A percentile compares a stretch with the other conserved stretches of the same genome.
Evolutionary conservation across 2,329 filamentous ascomycete species (phyloP).

Genomic region (Parascedosporium putredinis): DNA sequence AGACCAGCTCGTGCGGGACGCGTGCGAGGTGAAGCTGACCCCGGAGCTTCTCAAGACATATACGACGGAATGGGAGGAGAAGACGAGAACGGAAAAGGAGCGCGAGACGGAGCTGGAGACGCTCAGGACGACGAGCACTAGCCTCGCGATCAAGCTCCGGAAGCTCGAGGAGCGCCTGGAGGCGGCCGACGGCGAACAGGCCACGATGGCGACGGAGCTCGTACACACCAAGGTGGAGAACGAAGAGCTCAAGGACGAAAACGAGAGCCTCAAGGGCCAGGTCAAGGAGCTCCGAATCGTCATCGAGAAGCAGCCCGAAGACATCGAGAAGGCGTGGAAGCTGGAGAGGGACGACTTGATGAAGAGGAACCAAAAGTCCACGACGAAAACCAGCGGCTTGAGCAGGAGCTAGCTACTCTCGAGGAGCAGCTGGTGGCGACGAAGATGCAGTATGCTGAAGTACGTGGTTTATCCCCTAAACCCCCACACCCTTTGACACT

Average conservation of each 20-base stretch:
- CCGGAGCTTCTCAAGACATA: conserved; percentile 74
- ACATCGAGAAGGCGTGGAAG: conserved; percentile 73
- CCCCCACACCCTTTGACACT: too few relatives aligned
- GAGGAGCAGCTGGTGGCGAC: conserved; percentile 86
- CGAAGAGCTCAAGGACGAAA: conserved; percentile 77
- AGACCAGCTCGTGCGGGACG: conserved; percentile 86
- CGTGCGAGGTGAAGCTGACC: conserved; percentile 77
- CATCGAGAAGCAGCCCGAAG: conserved; percentile 79
- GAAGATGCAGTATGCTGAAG: conserved; percentile 93
- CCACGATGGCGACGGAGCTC: conserved; percentile 80
- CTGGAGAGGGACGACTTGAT: conserved; percentile 85
- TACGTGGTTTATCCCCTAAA: conserved; percentile 37
- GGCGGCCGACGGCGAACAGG: conserved; percentile 81
- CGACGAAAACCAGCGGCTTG: conserved; percentile 78
- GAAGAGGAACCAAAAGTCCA: conserved; percentile 89
- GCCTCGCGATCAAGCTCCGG: conserved; percentile 66
- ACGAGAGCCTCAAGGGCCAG: conserved; percentile 77
- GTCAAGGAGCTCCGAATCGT: conserved; percentile 76
- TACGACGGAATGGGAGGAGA: conserved; percentile 84
- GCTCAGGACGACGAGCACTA: conserved; percentile 55
- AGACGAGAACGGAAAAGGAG: conserved; percentile 69
- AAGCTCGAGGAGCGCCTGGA: conserved; percentile 80
- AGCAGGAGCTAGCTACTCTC: conserved; percentile 84
- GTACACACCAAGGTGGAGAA: conserved; percentile 91
- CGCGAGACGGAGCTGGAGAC: conserved; percentile 71